These are phyloP conservation scores for Rhynchosporium graminicola DNA, from an alignment of 2,329 filamentous ascomycete genomes.

Conservation along the genomic window DNA sequence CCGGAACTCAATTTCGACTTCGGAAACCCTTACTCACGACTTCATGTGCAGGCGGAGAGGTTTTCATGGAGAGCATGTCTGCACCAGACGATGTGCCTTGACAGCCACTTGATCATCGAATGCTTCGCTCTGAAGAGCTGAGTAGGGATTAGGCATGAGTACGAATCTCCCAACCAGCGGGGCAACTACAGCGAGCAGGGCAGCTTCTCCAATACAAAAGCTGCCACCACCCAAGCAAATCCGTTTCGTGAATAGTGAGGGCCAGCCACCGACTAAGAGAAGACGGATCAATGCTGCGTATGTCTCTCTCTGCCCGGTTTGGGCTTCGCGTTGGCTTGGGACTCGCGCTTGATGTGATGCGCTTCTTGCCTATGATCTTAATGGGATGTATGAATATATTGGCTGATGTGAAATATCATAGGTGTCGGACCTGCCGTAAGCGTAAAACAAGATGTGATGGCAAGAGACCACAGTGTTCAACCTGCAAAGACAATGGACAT, in stretches of 20 bases:
- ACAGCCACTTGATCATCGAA: constrained; percentile 6
- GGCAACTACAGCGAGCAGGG: constrained; percentile 1
- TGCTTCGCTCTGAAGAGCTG: constrained; percentile 11
- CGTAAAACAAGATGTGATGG: constrained; percentile 76
- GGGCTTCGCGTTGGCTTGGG: constrained; percentile 24
- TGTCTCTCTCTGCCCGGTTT: constrained; percentile 42
- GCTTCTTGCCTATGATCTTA: background rate
- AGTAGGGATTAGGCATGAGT: constrained; percentile 22
- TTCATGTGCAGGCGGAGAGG: background rate
- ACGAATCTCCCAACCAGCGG: constrained; percentile 25
- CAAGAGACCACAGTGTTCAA: constrained; percentile 70
- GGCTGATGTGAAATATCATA: constrained; percentile 37
- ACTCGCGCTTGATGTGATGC: constrained; percentile 18
- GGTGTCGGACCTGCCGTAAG: constrained; percentile 72
- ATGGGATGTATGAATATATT: background rate
- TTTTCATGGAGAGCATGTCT: constrained; percentile 3
- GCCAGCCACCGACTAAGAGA: constrained; percentile 76
- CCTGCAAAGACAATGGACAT: constrained; percentile 71
- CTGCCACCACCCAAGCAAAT: constrained; percentile 57
- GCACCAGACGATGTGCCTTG: background rate
- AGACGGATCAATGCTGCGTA: constrained; percentile 78
- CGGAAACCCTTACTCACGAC: background rate
- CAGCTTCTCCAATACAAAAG: constrained; percentile 20
- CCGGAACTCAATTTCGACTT: background rate
- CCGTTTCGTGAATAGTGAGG: constrained; percentile 80